Conservation (phyloP, 1,284 basidiomycete genomes). For the Entoloma clypeatum region DNA sequence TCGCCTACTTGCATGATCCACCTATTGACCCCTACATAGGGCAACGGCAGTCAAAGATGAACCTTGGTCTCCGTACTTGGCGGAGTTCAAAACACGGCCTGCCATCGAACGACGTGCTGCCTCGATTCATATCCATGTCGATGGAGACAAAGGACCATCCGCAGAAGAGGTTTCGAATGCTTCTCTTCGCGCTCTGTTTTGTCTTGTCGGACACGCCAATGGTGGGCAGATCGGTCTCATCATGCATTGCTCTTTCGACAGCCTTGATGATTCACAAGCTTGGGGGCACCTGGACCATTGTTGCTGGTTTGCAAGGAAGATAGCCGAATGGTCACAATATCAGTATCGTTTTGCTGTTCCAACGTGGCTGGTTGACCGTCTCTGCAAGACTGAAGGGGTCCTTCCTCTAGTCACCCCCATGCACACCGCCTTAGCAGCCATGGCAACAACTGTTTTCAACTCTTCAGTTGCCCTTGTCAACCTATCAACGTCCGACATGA, state of each 20-base stretch:
- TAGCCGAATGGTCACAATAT: slow-evolving; percentile 83
- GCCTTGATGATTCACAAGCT: slow-evolving; percentile 56
- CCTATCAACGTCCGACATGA: slow-evolving; percentile 86
- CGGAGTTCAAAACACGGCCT: slow-evolving; percentile 76
- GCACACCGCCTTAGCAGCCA: slow-evolving; percentile 71
- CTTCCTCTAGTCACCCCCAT: slow-evolving; percentile 48
- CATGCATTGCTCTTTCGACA: slow-evolving; percentile 67
- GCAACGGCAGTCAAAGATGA: slow-evolving; percentile 60
- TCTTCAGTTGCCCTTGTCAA: slow-evolving; percentile 84
- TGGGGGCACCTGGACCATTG: slow-evolving; percentile 79
- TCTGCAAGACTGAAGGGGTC: slow-evolving; percentile 68
- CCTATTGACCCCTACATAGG: slow-evolving; percentile 32
- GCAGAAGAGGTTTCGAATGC: slow-evolving; percentile 71
- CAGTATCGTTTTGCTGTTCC: slow-evolving; percentile 92
- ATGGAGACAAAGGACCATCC: slow-evolving; percentile 85
- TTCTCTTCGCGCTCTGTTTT: slow-evolving; percentile 69
- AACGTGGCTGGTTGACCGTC: slow-evolving; percentile 78
- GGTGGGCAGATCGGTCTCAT: slow-evolving; percentile 73
- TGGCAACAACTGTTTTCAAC: slow-evolving; percentile 83
- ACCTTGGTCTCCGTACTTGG: slow-evolving; percentile 70
- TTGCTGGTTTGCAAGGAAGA: slow-evolving; percentile 77
- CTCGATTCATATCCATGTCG: slow-evolving; percentile 82
- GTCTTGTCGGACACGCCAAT: slow-evolving; percentile 75
- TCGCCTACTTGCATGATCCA: neutral
- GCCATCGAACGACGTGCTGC: slow-evolving; percentile 76